Conservation (phyloP, 1,284 basidiomycete species). For the Microbotryum saponariae region DNA sequence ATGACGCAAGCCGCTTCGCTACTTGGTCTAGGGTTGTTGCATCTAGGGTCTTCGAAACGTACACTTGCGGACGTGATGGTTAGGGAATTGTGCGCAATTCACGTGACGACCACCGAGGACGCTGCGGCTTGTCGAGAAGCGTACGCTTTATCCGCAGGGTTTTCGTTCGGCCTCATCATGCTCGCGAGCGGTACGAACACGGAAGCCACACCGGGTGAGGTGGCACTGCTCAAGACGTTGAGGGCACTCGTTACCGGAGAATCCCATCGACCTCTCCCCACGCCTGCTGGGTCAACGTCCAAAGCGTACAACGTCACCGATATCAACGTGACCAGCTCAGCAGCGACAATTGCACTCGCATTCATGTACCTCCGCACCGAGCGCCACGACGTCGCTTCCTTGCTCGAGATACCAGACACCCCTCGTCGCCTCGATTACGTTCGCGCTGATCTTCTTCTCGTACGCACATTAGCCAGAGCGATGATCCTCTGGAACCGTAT, state of each 20-base stretch:
- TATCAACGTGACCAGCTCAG: slow-evolving; percentile 77
- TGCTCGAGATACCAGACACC: slow-evolving; percentile 74
- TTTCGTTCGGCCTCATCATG: slow-evolving; percentile 94
- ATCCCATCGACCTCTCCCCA: slow-evolving; percentile 7
- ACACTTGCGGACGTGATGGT: slow-evolving; percentile 88
- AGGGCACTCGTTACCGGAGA: slow-evolving; percentile 30
- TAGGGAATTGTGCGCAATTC: slow-evolving; percentile 67
- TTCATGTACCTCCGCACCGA: slow-evolving; percentile 85
- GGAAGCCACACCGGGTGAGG: slow-evolving; percentile 9
- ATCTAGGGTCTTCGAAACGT: slow-evolving; percentile 76
- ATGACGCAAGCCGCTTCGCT: slow-evolving; percentile 85
- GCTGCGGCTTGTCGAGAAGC: slow-evolving; percentile 81
- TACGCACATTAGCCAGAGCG: slow-evolving; percentile 67
- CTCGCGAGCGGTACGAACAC: slow-evolving; percentile 61
- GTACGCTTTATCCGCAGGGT: slow-evolving; percentile 78
- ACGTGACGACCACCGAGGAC: slow-evolving; percentile 69
- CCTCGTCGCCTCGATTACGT: slow-evolving; percentile 69
- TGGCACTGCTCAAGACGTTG: slow-evolving; percentile 27
- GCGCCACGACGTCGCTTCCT: slow-evolving; percentile 72
- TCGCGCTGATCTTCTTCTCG: slow-evolving; percentile 75
- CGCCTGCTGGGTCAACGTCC: slow-evolving; percentile 37
- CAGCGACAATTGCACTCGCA: slow-evolving; percentile 80
- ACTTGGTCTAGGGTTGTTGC: slow-evolving; percentile 79
- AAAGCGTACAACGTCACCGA: slow-evolving; percentile 52
- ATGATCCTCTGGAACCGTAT: slow-evolving; percentile 85